Percentiles rank a stretch among this genome's conserved stretches.
These are phyloP conservation scores for Pichia sp. DNA, from an alignment of 1,139 yeast species.

Conservation along the genomic window DNA sequence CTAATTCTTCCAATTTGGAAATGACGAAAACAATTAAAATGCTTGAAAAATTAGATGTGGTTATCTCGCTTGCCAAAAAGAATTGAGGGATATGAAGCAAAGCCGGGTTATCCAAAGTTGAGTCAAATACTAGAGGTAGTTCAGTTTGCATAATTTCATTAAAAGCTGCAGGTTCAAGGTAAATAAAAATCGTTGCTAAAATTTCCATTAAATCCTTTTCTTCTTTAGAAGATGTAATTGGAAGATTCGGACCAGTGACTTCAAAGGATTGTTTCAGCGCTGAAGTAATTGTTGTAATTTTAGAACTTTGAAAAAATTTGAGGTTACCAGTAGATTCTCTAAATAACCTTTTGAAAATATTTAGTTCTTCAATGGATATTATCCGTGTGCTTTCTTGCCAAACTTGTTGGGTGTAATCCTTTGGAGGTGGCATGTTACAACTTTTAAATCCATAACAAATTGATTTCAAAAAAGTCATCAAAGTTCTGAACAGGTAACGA, in stretches of 20 bases:
- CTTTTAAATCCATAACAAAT: slow-evolving; percentile 85
- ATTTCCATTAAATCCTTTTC: slow-evolving; percentile 96
- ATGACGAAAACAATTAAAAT: slow-evolving; percentile 71
- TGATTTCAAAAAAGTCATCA: slow-evolving; percentile 86
- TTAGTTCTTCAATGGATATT: slow-evolving; percentile 75
- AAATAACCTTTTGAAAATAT: slow-evolving; percentile 68
- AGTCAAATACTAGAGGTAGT: slow-evolving; percentile 68
- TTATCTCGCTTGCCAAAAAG: slow-evolving; percentile 86
- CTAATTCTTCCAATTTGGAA: slow-evolving; percentile 68
- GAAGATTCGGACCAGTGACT: slow-evolving; percentile 72
- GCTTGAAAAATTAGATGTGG: slow-evolving; percentile 92
- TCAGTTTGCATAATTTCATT: slow-evolving; percentile 86
- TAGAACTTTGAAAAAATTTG: slow-evolving; percentile 60
- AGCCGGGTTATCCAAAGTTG: slow-evolving; percentile 81
- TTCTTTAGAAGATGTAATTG: slow-evolving; percentile 83
- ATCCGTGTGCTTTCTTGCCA: slow-evolving; percentile 91
- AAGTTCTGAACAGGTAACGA: slow-evolving; percentile 76
- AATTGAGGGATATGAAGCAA: slow-evolving; percentile 88
- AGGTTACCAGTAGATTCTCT: slow-evolving; percentile 82
- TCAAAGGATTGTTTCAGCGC: slow-evolving; percentile 51
- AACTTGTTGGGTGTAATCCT: slow-evolving; percentile 53
- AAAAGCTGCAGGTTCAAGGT: slow-evolving; percentile 91
- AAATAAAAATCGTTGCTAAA: slow-evolving; percentile 88
- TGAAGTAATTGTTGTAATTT: slow-evolving; percentile 34
- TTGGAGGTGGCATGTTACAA: slow-evolving; percentile 83